These are phyloP conservation scores for Prinsepia uniflora DNA, from an alignment of 306 rosid species.

Conservation along the genomic window DNA sequence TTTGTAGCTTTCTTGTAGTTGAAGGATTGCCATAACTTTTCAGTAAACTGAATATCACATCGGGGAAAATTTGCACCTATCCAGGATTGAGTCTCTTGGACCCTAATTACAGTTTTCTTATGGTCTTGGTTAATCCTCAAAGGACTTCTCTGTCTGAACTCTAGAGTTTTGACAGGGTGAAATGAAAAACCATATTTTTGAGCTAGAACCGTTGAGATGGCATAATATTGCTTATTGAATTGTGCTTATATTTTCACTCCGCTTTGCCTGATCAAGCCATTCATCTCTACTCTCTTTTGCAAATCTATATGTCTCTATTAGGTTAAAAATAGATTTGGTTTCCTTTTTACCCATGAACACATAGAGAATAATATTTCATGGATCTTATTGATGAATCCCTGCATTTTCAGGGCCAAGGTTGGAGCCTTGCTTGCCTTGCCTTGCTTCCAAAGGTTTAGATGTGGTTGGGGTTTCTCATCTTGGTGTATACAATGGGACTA, in stretches of 20 bases:
- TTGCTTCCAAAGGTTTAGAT: constrained; percentile 41
- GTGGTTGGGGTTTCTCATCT: constrained; percentile 22
- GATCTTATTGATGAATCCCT: constrained; percentile 36
- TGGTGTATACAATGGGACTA: constrained; percentile 21
- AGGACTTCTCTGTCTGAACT: not conserved
- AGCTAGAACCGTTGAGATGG: not conserved
- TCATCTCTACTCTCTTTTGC: not conserved
- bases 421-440: constrained; percentile 48
- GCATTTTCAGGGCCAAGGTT: constrained; percentile 48
- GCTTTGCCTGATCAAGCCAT: not conserved
- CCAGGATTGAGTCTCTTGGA: not conserved
- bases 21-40: not conserved
- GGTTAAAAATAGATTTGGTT: not conserved
- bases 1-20: not conserved
- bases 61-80: not conserved
- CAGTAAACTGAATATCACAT: not conserved
- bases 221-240: not conserved
- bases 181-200: not conserved
- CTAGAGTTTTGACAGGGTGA: not conserved
- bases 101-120: not conserved
- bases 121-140: not conserved
- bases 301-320: not conserved
- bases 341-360: constrained; percentile 19
- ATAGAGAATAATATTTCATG: constrained; percentile 6
- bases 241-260: not conserved